Evolutionary conservation across 2,329 filamentous ascomycete species (phyloP), one percentile per base, ranked within the genome.

Genomic region (Colletotrichum theobromicola): DNA sequence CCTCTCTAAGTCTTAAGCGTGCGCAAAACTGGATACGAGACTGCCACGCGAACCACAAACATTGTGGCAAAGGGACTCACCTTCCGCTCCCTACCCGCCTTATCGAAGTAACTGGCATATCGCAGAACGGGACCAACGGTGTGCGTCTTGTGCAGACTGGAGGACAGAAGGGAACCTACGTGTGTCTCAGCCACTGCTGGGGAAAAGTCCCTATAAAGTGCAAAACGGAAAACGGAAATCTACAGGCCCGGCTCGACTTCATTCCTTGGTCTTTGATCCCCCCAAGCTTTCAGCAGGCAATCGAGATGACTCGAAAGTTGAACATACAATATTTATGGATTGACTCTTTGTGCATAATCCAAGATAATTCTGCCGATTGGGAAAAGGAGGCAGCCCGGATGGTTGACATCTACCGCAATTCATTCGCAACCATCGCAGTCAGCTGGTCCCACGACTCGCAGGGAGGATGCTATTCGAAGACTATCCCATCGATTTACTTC

Each of bases 161-260:
- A 3, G 67, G 57, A 7, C 26, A 71, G 16, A 34, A 6, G 1
- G 68, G 60, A 2, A 66, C 62, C 5, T 71, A 71, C 18, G 50
- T 66, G 4, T 71, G 68, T 9, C 61, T 71, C 4, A 69, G 67
- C n/a, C 67, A 69, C 18, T 69, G 67, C 37, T 69, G 67, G 67
- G 67, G 67, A 2, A 53, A 53, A 21, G 30, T 53, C n/a, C 8
- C 18, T 12, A 63, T 69, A n/a, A 6, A 35, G 2, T 62, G 28
- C 28, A 69, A 62, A 28, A 69, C 67, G 30, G 30, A 69, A 2
- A 69, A 24, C 2, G 28, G 9, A 4, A 62, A 5, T 12, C 18
- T 69, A 1, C 57, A 50, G 5, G 6, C 7, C 2, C 32, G 57
- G n/a, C 21, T 69, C 4, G 9, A 28, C 3, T 55, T 62, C 0